Evolutionary conservation across 2,329 filamentous ascomycete genomes (phyloP).

Genomic region (Coniella vitis): DNA sequence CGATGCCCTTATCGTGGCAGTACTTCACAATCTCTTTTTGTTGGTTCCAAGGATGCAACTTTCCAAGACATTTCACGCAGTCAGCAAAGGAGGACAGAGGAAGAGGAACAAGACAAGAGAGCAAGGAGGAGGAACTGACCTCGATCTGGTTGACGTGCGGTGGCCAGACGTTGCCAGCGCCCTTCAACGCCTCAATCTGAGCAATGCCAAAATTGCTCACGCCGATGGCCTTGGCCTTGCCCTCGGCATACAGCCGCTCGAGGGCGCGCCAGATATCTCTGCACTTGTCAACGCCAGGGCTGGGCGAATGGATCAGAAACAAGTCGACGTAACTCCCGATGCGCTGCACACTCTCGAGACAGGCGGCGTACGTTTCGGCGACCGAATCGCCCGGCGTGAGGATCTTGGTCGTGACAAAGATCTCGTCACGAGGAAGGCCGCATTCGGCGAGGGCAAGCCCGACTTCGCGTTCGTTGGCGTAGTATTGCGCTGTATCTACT

Average conservation of each 20-base stretch:
- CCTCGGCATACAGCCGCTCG: slow-evolving; percentile 6
- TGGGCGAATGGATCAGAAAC: slow-evolving; percentile 12
- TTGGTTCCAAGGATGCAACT: slow-evolving; percentile 69
- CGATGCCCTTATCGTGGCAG: slow-evolving; percentile 74
- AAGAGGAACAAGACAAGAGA: neutral
- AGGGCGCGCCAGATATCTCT: slow-evolving; percentile 8
- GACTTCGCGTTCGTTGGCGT: slow-evolving; percentile 55
- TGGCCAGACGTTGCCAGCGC: slow-evolving; percentile 7
- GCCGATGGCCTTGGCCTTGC: slow-evolving; percentile 11
- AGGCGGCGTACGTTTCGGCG: slow-evolving; percentile 45
- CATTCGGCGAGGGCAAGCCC: slow-evolving; percentile 50
- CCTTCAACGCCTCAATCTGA: slow-evolving; percentile 9
- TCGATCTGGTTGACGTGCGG: slow-evolving; percentile 14
- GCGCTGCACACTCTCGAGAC: slow-evolving; percentile 53
- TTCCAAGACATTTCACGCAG: slow-evolving; percentile 17
- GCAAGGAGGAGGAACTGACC: neutral
- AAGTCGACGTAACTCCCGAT: slow-evolving; percentile 26
- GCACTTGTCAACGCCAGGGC: neutral
- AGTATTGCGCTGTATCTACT: slow-evolving; percentile 57
- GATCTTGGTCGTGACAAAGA: slow-evolving; percentile 60
- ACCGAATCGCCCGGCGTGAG: slow-evolving; percentile 30
- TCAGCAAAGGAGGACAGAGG: neutral
- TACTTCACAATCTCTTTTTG: slow-evolving; percentile 32
- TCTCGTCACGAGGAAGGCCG: slow-evolving; percentile 42
- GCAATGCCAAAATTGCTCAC: slow-evolving; percentile 8